Conservation (phyloP, 75 land plant species). For the Sequoia sempervirens region DNA sequence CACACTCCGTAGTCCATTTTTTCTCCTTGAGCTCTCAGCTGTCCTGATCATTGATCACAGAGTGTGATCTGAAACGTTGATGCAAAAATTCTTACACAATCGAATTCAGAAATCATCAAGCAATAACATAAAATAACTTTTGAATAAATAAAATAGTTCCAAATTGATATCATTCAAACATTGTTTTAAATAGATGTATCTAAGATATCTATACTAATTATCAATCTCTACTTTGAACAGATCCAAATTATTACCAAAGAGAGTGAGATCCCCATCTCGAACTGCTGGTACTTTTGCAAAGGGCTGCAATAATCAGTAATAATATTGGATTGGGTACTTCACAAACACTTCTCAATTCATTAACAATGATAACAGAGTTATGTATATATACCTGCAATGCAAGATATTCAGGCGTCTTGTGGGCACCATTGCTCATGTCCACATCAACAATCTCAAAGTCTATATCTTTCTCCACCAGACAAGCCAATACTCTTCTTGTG, state of each 20-base stretch:
- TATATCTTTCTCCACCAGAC: constrained; percentile 34
- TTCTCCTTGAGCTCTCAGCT: too few species aligned
- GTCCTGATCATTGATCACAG: too few species aligned
- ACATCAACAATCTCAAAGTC: constrained; percentile 38
- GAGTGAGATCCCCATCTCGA: constrained; percentile 36
- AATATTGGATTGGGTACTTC: background rate
- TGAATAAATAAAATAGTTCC: too few species aligned
- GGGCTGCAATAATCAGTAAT: constrained; percentile 27
- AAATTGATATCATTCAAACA: too few species aligned
- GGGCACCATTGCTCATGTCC: constrained; percentile 32
- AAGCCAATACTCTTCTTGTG: constrained; percentile 34
- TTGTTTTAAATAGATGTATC: too few species aligned
- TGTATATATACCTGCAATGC: constrained; percentile 25
- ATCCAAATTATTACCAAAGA: constrained; percentile 32
- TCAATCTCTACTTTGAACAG: too few species aligned
- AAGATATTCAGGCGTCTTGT: constrained; percentile 37
- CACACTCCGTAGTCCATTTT: too few species aligned
- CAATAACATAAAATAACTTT: too few species aligned
- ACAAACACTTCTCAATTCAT: background rate
- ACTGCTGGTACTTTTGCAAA: constrained; percentile 47
- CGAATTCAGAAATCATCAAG: too few species aligned
- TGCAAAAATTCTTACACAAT: too few species aligned
- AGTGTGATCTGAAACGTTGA: too few species aligned
- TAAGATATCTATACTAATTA: too few species aligned
- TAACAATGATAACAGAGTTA: background rate